Evolutionary conservation across 1,139 yeast genomes (phyloP), one percentile per base, ranked within the genome.

Genomic region (Zygoascus hellenicus): DNA sequence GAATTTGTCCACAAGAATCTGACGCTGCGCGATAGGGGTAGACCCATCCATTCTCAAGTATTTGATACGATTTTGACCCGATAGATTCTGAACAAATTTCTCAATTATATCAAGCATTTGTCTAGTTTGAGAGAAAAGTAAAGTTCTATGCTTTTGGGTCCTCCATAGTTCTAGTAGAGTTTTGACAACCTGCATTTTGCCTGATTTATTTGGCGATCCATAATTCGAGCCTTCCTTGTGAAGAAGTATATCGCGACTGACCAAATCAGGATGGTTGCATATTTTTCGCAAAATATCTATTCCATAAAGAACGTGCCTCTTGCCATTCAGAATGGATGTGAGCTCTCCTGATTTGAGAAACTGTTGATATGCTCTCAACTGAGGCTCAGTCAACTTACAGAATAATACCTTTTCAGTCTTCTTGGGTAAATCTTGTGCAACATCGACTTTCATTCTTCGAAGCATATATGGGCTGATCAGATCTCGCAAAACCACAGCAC

Each of bases 211-310:
- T 1, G 90, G 80, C 44, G 77, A 77, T 1, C 96, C 95, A 61
- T 81, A 80, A 26, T 66, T 65, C 48, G 70, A 80, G 3, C 71
- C 71, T 15, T 67, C 64, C 13, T 72, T 70, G 15, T 70, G 63
- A 54, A 69, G 61, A 31, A 72, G 62, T 5, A 65, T 62, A 7
- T 81, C 81, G 10, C 80, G 68, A 46, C 80, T 80, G 1, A 87
- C 81, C 50, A 92, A 69, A 63, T 94, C 97, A 0, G 99, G 98
- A 67, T 94, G 98, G 63, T 92, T 92, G 63, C 98, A 94, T 2
- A 92, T 87, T 60, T 92, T 92, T 51, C 98, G 72, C 47, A 92
- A 65, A 30, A 87, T 77, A 62, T 92, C 97, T 36, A 92, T 94
- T 0, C 98, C 98, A 74, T 76, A 86, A 33, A 92, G 68, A 17